Evolutionary conservation across 148 eudicot genomes (phyloP).

Genomic region (Camellia sinensis): DNA sequence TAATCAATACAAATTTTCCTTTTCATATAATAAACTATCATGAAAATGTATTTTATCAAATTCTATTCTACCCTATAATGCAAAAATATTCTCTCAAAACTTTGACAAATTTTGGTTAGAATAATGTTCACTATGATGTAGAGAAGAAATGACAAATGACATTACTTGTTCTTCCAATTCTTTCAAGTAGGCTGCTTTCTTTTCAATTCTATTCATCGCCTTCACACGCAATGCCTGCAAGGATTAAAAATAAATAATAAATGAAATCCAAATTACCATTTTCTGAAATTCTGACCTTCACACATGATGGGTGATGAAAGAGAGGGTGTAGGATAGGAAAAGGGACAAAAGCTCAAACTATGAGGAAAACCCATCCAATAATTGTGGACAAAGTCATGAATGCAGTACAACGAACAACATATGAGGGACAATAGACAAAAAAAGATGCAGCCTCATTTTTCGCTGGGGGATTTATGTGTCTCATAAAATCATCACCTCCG

Average conservation of each 20-base stretch:
- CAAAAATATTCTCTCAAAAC: background rate
- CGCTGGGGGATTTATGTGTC: too few relatives aligned
- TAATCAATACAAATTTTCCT: background rate
- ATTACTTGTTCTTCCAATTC: constrained; percentile 28
- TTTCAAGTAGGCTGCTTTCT: constrained; percentile 18
- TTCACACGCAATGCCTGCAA: constrained; percentile 22
- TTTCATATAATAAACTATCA: too few relatives aligned
- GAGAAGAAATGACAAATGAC: background rate
- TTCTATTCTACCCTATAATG: background rate
- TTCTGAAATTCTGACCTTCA: background rate
- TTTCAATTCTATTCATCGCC: constrained; percentile 5
- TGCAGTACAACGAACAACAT: too few relatives aligned
- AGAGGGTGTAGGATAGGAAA: background rate
- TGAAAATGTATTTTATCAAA: too few relatives aligned
- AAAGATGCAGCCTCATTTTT: too few relatives aligned
- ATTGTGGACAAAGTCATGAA: too few relatives aligned
- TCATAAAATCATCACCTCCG: too few relatives aligned
- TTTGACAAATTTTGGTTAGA: background rate
- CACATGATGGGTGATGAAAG: background rate
- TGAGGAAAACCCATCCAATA: too few relatives aligned
- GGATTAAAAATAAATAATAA: background rate
- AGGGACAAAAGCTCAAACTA: too few relatives aligned
- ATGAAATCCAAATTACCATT: too few relatives aligned
- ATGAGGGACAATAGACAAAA: too few relatives aligned
- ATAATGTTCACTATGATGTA: background rate